These are phyloP conservation scores for Sporothrix schenckii DNA, from an alignment of 2,329 filamentous ascomycete genomes.

Conservation along the genomic window DNA sequence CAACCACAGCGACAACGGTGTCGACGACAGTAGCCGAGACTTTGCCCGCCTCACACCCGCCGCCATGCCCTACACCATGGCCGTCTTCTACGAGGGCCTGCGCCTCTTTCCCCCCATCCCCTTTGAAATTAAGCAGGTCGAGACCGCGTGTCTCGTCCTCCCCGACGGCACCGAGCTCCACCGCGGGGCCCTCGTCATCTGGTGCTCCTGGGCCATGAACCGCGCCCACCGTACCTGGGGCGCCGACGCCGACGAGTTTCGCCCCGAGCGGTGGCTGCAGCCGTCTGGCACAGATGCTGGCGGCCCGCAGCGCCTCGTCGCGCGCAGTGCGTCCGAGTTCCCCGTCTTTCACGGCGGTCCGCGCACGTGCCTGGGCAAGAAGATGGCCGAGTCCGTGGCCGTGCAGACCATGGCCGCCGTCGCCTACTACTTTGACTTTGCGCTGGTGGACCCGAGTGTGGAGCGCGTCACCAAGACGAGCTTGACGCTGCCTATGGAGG, in stretches of 20 bases:
- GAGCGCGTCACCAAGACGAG: slow-evolving; percentile 62
- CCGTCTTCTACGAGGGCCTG: slow-evolving; percentile 64
- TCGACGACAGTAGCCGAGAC: slow-evolving; percentile 34
- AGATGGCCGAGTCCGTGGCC: slow-evolving; percentile 65
- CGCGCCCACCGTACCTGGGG: slow-evolving; percentile 61
- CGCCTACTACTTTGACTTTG: slow-evolving; percentile 55
- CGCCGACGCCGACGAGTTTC: slow-evolving; percentile 57
- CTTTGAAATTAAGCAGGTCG: slow-evolving; percentile 66
- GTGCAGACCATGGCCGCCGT: slow-evolving; percentile 59
- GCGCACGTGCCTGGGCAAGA: slow-evolving; percentile 64
- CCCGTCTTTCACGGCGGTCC: slow-evolving; percentile 67
- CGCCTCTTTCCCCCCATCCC: slow-evolving; percentile 67
- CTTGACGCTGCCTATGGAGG: slow-evolving; percentile 66
- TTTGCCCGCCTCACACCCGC: slow-evolving; percentile 48
- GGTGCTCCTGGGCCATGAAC: slow-evolving; percentile 68
- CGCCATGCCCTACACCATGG: slow-evolving; percentile 59
- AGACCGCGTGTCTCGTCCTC: slow-evolving; percentile 51
- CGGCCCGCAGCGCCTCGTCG: slow-evolving; percentile 43
- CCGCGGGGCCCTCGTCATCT: slow-evolving; percentile 58
- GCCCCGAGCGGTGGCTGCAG: slow-evolving; percentile 60
- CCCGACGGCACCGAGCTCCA: slow-evolving; percentile 65
- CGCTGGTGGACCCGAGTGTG: slow-evolving; percentile 38
- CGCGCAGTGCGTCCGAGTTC: slow-evolving; percentile 58
- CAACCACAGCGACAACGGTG: slow-evolving; percentile 16
- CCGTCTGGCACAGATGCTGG: background rate